Evolutionary conservation across 2,329 filamentous ascomycete species (phyloP).

Genomic region (Beauveria pseudobassiana): DNA sequence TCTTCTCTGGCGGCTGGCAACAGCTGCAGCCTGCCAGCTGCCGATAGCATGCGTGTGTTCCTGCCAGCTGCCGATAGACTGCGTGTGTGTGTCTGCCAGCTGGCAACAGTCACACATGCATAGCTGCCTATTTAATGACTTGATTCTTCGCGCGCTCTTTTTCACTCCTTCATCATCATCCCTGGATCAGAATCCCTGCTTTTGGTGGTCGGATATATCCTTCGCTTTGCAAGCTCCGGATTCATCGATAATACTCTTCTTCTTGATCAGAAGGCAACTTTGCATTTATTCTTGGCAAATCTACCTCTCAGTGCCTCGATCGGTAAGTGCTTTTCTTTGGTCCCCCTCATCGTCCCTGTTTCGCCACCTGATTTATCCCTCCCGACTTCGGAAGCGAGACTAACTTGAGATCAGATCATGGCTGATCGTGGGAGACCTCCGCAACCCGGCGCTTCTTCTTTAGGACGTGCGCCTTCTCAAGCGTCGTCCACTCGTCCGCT

Average conservation of each 20-base stretch:
- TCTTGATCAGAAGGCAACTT: no score
- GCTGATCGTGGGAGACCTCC: constrained; percentile 26
- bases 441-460: neutral
- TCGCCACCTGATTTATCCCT: neutral
- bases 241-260: no score
- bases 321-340: no score
- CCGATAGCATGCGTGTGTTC: neutral
- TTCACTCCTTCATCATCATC: neutral
- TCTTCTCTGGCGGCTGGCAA: neutral
- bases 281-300: no score
- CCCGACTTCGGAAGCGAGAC: neutral
- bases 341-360: no score
- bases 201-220: neutral
- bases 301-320: no score
- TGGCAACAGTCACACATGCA: neutral
- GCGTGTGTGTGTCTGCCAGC: neutral
- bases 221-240: no score
- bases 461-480: neutral
- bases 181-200: neutral
- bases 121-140: neutral
- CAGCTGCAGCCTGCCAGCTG: neutral
- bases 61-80: constrained; percentile 1
- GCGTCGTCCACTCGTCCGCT: constrained; percentile 11
- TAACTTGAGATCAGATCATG: constrained; percentile 14
- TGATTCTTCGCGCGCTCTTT: neutral